These are phyloP conservation scores for Tarenaya hassleriana DNA, from an alignment of 345 rosid genomes.

Conservation along the genomic window DNA sequence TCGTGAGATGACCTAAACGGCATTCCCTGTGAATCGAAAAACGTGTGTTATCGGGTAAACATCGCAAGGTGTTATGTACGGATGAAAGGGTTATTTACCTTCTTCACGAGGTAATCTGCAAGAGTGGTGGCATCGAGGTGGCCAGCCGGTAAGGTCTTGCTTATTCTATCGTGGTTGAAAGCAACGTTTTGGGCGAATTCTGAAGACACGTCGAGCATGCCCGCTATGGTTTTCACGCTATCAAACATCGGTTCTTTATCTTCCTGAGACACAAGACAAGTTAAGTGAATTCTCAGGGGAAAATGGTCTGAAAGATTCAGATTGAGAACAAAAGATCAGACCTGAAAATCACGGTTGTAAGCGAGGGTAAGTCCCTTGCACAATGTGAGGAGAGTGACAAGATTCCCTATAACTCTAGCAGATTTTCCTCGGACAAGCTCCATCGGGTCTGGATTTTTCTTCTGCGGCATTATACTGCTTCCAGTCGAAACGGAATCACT, in stretches of 20 bases:
- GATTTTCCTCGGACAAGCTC: constrained; percentile 97
- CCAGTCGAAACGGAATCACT: constrained; percentile 92
- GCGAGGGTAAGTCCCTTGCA: constrained; percentile 99
- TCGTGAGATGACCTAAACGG: constrained; percentile 97
- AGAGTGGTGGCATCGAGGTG: constrained; percentile 93
- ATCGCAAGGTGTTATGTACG: neutral
- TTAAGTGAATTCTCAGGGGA: too few relatives aligned
- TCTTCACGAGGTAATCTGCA: constrained; percentile 89
- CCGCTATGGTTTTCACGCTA: constrained; percentile 71
- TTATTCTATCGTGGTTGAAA: constrained; percentile 59
- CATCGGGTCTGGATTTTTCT: constrained; percentile 99
- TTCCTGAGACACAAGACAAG: constrained; percentile 38
- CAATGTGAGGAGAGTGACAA: constrained; percentile 70
- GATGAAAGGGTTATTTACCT: constrained; percentile 45
- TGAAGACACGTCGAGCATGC: constrained; percentile 91
- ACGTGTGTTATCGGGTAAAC: too few relatives aligned
- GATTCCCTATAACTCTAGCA: constrained; percentile 77
- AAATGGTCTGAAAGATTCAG: too few relatives aligned
- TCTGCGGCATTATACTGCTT: constrained; percentile 99
- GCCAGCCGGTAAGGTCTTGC: constrained; percentile 77
- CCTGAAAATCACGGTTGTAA: constrained; percentile 79
- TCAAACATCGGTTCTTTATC: constrained; percentile 92
- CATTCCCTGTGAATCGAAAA: constrained; percentile 43
- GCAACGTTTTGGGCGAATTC: constrained; percentile 84
- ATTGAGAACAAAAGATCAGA: too few relatives aligned